These are phyloP conservation scores for Dactylonectria macrodidyma DNA, from an alignment of 2,329 filamentous ascomycete genomes.

Conservation along the genomic window DNA sequence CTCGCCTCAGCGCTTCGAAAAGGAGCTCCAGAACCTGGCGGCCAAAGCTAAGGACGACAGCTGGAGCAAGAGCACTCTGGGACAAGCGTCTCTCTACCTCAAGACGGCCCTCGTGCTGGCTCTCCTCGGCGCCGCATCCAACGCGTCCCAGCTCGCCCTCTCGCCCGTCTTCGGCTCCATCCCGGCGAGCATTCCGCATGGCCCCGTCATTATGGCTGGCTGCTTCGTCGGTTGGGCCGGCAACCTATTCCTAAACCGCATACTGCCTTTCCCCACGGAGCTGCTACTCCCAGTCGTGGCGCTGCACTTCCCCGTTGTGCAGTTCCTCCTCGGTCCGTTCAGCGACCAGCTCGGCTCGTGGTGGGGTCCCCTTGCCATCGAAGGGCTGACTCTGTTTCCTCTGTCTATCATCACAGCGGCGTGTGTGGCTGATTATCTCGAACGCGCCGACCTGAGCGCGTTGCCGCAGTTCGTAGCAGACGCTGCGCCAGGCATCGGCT, in stretches of 20 bases:
- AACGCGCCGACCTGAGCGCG: conserved; percentile 69
- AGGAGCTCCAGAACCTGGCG: conserved; percentile 67
- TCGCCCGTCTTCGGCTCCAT: conserved; percentile 92
- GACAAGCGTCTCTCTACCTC: conserved; percentile 59
- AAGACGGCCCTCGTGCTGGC: conserved; percentile 48
- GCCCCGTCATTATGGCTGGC: conserved; percentile 74
- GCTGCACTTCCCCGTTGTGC: conserved; percentile 80
- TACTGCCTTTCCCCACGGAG: conserved; percentile 64
- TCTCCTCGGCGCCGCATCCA: conserved; percentile 72
- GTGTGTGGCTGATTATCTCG: conserved; percentile 75
- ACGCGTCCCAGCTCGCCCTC: conserved; percentile 81
- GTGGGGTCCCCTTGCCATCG: conserved; percentile 83
- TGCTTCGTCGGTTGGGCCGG: conserved; percentile 81
- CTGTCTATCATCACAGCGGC: conserved; percentile 75
- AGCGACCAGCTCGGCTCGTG: conserved; percentile 77
- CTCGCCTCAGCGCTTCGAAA: conserved; percentile 68
- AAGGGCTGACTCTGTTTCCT: conserved; percentile 80
- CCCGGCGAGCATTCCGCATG: conserved; percentile 81
- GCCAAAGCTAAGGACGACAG: conserved; percentile 56
- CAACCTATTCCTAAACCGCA: conserved; percentile 67
- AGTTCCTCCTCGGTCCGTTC: conserved; percentile 78
- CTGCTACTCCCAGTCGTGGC: conserved; percentile 80
- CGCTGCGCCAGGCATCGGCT: conserved; percentile 74
- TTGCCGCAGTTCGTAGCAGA: conserved; percentile 73
- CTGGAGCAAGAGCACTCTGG: conserved; percentile 50